Evolutionary conservation across 2,329 filamentous ascomycete genomes (phyloP).

Genomic region (Fusarium concolor): DNA sequence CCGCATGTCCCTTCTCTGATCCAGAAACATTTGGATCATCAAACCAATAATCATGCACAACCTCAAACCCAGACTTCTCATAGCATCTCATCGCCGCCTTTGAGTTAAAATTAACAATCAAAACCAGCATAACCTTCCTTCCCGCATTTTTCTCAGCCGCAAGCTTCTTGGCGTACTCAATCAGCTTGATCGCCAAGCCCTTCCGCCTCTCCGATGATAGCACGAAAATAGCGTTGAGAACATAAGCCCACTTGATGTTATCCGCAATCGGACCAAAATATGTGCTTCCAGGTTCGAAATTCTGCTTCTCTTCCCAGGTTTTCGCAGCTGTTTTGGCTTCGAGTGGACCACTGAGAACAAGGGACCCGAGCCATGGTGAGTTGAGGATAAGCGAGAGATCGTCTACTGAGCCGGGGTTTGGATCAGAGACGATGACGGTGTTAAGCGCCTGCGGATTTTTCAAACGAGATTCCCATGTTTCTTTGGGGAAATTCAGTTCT

Average conservation of each 20-base stretch:
- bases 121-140: not conserved
- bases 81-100: slow-evolving; percentile 20
- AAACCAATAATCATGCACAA: slow-evolving; percentile 30
- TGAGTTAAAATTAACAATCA: slow-evolving; percentile 22
- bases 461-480: slow-evolving; percentile 14
- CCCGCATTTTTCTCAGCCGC: not conserved
- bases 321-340: not conserved
- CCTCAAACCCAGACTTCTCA: slow-evolving; percentile 30
- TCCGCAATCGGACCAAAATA: not conserved
- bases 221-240: slow-evolving; percentile 34
- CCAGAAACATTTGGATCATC: not conserved
- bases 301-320: not conserved
- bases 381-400: not conserved
- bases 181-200: slow-evolving; percentile 13
- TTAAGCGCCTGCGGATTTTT: slow-evolving; percentile 12
- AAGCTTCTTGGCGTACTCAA: slow-evolving; percentile 15
- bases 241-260: slow-evolving; percentile 2
- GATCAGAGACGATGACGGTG: not conserved
- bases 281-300: not conserved
- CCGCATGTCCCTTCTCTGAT: not conserved
- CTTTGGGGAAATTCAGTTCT: not conserved
- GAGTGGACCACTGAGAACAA: slow-evolving; percentile 22
- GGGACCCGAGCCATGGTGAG: slow-evolving; percentile 25
- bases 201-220: slow-evolving; percentile 12
- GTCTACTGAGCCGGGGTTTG: not conserved